Conservation (phyloP, 192 early-diverging fungal genomes). For the Entomortierella lignicola region DNA sequence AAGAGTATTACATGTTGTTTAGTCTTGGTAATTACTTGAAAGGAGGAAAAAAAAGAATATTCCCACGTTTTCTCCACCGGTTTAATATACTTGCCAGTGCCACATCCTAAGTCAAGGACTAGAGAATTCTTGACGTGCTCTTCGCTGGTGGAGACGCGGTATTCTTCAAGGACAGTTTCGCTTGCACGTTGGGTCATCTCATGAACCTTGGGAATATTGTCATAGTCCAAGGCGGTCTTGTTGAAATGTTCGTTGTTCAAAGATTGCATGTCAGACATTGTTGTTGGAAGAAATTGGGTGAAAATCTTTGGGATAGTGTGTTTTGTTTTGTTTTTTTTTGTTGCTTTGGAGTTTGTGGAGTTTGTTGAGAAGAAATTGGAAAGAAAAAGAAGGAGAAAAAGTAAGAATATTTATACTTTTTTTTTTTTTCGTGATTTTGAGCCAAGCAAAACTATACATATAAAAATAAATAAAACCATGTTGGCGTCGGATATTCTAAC, state of each 20-base stretch:
- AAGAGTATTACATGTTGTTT: neutral
- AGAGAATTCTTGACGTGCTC: slow-evolving; percentile 21
- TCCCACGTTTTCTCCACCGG: no score
- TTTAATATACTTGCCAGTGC: slow-evolving; percentile 36
- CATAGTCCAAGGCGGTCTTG: slow-evolving; percentile 28
- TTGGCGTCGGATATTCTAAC: no score
- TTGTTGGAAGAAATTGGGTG: no score
- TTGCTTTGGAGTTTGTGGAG: no score
- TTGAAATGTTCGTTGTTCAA: slow-evolving; percentile 40
- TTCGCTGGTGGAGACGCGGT: slow-evolving; percentile 8
- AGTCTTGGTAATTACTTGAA: neutral
- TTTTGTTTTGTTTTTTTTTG: neutral
- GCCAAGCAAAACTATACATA: no score
- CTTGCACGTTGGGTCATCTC: slow-evolving; percentile 18
- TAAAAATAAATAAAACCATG: no score
- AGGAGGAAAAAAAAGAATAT: neutral
- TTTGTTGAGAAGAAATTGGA: no score
- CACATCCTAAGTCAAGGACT: slow-evolving; percentile 45
- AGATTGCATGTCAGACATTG: slow-evolving; percentile 18
- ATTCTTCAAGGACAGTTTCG: slow-evolving; percentile 19
- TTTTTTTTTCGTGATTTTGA: no score
- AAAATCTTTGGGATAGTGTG: neutral
- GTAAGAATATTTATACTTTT: no score
- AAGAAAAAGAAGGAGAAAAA: no score
- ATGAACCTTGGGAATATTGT: slow-evolving; percentile 11